A percentile compares a stretch with the other conserved stretches of the same genome.
Evolutionary conservation across 148 eudicot genomes (phyloP).

Genomic region (Vaccinium myrtillus): DNA sequence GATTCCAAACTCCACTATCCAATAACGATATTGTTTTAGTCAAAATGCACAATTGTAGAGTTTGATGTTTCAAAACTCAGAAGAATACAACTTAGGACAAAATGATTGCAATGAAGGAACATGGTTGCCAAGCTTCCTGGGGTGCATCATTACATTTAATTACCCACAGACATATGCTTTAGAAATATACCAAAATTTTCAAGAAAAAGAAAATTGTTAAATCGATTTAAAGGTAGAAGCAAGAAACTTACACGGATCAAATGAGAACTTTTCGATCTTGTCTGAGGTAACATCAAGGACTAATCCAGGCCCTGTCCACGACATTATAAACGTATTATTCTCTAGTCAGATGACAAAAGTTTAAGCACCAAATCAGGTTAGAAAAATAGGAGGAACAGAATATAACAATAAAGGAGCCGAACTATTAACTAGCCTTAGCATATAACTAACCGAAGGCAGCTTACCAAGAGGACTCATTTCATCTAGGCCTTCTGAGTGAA

Average conservation of each 20-base stretch:
- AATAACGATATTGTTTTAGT: slow-evolving; percentile 14
- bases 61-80: not conserved
- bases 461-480: slow-evolving; percentile 96
- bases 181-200: not conserved
- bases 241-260: slow-evolving; percentile 77
- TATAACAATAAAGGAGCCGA: not conserved
- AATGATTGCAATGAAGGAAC: not conserved
- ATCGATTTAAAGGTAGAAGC: not conserved
- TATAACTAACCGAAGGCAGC: not conserved
- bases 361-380: not conserved
- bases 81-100: not conserved
- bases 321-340: not conserved
- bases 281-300: slow-evolving; percentile 81
- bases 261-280: slow-evolving; percentile 71
- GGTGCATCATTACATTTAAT: not conserved
- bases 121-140: not conserved
- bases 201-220: not conserved
- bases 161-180: not conserved
- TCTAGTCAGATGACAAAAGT: slow-evolving; percentile 10
- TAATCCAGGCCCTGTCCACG: slow-evolving; percentile 71
- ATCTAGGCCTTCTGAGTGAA: slow-evolving; percentile 91
- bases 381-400: not conserved
- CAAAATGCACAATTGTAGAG: slow-evolving; percentile 3
- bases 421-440: not conserved
- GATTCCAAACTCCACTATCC: slow-evolving; percentile 87